Base-by-base conservation (phyloP, 148 eudicot genomes). In the Chenopodium quinoa region DNA sequence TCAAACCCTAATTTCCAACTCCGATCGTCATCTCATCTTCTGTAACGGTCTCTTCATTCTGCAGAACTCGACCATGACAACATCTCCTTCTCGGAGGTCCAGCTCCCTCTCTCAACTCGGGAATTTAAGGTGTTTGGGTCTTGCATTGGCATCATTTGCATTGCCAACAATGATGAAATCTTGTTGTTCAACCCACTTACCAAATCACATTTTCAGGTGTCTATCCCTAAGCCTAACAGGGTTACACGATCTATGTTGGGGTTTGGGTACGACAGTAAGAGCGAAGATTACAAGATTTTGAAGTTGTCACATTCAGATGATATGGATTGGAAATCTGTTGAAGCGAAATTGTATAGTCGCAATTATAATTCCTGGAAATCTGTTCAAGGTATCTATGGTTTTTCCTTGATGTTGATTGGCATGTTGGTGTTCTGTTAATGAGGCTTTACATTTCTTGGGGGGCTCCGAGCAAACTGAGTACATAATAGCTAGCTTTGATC, bases 241-340 rank as follows among this genome's bases (percentile, higher is more conserved):
- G 27, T 27, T 27, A 27, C 27, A 27, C 27, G 27, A 27, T 27
- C 0, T 27, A 27, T 27, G 27, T 27, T 27, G 27, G 52, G 52
- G 6, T 54, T 75, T 1, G 78, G 78, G n/a, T 56, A 75, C n/a
- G 76, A 75, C 63, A 27, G 37, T 5, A 13, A 0, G 9, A 17
- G 12, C 3, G 82, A 73, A 16, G 71, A 80, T 73, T 73, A 73
- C 31, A 80, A 62, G 70, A 11, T 80, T 65, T 10, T 72, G 71
- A 62, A 71, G 71, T n/a, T 60, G 8, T 27, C 27, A 27, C 0
- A 27, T 27, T 27, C 27, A 27, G 27, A 27, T 27, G 27, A 27
- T 27, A 27, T 27, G 27, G 27, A 27, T 27, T 0, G 0, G 27
- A 27, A 27, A 27, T 27, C 27, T 0, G 12, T 10, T 7, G 81